These are phyloP conservation scores for Suillus ampliporus DNA, from an alignment of 768 basidiomycete species.

Conservation along the genomic window DNA sequence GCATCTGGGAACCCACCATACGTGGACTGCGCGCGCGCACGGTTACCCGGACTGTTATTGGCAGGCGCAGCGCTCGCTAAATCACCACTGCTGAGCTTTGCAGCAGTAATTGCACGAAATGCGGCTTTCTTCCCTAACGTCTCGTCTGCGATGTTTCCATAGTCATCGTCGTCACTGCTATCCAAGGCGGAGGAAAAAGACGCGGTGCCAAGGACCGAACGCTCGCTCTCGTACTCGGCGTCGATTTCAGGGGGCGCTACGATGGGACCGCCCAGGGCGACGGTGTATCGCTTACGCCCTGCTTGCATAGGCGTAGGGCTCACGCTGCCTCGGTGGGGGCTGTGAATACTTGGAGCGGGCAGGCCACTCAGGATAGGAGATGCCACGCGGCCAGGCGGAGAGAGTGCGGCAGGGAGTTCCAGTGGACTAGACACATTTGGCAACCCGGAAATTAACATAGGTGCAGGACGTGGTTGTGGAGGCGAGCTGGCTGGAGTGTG, in stretches of 20 bases:
- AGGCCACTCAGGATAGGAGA: conserved; percentile 39
- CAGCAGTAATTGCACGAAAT: conserved; percentile 37
- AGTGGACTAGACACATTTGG: conserved; percentile 36
- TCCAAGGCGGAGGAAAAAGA: conserved; percentile 48
- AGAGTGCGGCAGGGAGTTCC: conserved; percentile 25
- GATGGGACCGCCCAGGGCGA: conserved; percentile 80
- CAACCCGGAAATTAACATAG: conserved; percentile 51
- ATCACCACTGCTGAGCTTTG: conserved; percentile 38
- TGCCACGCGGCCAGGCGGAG: conserved; percentile 27
- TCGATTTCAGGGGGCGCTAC: conserved; percentile 42
- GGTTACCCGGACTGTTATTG: conserved; percentile 30
- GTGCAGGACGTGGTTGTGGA: conserved; percentile 48
- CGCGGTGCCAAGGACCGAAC: conserved; percentile 43
- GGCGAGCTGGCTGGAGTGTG: conserved; percentile 53
- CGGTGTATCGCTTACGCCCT: conserved; percentile 78
- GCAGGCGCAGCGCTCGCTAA: conserved; percentile 22
- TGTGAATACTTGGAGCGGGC: conserved; percentile 47
- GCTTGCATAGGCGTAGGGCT: conserved; percentile 67
- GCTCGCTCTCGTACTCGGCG: conserved; percentile 36
- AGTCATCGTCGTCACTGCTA: conserved; percentile 42
- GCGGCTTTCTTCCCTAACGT: conserved; percentile 63
- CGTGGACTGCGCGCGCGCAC: conserved; percentile 62
- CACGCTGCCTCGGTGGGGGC: conserved; percentile 57
- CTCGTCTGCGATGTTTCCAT: conserved; percentile 41
- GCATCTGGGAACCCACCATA: conserved; percentile 44